Evolutionary conservation across 768 basidiomycete genomes (phyloP).

Genomic region (Hirschioporus abietinus): DNA sequence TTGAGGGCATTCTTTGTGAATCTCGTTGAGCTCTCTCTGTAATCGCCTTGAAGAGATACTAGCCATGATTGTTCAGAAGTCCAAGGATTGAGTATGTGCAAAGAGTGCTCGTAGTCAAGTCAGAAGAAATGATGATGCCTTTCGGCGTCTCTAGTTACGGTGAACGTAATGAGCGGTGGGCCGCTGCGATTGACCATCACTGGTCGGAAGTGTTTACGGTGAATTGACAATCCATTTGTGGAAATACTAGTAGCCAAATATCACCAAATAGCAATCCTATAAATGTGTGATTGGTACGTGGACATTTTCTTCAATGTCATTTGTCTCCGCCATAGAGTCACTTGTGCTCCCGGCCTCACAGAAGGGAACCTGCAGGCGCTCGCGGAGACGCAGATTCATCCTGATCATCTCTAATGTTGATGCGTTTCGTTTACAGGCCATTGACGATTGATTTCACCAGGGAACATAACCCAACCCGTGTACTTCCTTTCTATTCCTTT

Average conservation of each 20-base stretch:
- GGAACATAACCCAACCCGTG: neutral
- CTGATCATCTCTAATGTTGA: constrained; percentile 1
- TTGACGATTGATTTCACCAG: neutral
- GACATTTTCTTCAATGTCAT: constrained; percentile 29
- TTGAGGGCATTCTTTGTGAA: constrained; percentile 62
- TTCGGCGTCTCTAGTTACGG: constrained; percentile 2
- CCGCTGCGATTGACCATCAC: too few relatives aligned
- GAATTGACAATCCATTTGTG: constrained; percentile 9
- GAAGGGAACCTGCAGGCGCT: constrained; percentile 56
- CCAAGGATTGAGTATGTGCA: constrained; percentile 11
- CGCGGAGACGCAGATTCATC: constrained; percentile 55
- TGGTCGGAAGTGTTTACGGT: too few relatives aligned
- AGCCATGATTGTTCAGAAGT: constrained; percentile 35
- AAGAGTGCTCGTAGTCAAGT: constrained; percentile 2
- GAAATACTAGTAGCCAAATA: constrained; percentile 30
- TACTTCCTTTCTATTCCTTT: neutral
- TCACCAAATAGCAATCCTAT: constrained; percentile 26
- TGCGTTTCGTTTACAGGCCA: constrained; percentile 1
- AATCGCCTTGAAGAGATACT: constrained; percentile 61
- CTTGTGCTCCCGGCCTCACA: constrained; percentile 39
- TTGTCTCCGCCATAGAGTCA: constrained; percentile 68
- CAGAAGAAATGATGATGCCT: neutral
- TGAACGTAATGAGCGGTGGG: constrained; percentile 4
- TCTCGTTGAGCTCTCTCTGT: constrained; percentile 66
- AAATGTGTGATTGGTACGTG: constrained; percentile 23